Conservation (phyloP, 179 eudicot genomes). For the Heliamphora pulchella region DNA sequence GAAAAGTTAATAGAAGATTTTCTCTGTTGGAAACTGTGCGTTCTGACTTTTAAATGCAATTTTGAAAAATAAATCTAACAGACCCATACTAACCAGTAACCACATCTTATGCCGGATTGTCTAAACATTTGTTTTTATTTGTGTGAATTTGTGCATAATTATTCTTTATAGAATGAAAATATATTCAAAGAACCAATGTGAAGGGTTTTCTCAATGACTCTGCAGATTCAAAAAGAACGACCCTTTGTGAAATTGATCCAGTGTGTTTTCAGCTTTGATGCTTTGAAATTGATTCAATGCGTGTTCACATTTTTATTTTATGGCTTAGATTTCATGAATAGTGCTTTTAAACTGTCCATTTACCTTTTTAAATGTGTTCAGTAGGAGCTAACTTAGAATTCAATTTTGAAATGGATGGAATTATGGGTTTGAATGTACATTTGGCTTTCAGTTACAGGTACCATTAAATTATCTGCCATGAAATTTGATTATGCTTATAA, state of each 20-base stretch:
- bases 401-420: neutral
- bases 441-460: neutral
- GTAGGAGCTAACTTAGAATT: neutral
- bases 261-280: too few species aligned
- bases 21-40: neutral
- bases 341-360: neutral
- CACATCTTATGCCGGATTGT: neutral
- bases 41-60: too few species aligned
- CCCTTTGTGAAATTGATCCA: neutral
- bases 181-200: neutral
- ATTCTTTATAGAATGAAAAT: neutral
- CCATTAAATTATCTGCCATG: neutral
- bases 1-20: neutral
- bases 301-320: neutral
- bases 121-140: neutral
- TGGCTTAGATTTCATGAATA: neutral
- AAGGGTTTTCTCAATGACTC: neutral
- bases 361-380: neutral
- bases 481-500: neutral
- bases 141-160: neutral
- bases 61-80: neutral
- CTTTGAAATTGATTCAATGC: too few species aligned
- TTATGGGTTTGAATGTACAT: neutral
- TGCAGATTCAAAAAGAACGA: slow-evolving; percentile 2
- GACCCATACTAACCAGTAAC: neutral